Conservation (phyloP, 1,139 yeast species). For the Nematodospora anomalae region DNA sequence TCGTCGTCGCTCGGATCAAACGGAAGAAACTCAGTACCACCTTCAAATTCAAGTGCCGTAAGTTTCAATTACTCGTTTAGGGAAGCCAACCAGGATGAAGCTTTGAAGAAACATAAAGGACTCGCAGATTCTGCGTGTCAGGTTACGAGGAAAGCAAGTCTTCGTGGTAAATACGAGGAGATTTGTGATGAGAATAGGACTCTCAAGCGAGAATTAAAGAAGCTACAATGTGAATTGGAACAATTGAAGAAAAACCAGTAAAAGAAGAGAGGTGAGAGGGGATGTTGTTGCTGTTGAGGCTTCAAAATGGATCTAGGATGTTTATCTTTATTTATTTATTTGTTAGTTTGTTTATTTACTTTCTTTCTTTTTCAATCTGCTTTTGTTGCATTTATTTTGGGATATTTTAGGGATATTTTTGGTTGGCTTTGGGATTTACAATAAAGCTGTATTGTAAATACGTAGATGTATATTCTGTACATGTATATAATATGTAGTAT, state of each 20-base stretch:
- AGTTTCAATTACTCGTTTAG: slow-evolving; percentile 7
- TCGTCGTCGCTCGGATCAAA: slow-evolving; percentile 5
- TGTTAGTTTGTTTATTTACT: too few relatives aligned
- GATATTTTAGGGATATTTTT: too few relatives aligned
- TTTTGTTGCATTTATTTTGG: too few relatives aligned
- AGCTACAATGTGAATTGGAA: slow-evolving; percentile 11
- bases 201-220: slow-evolving; percentile 14
- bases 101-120: slow-evolving; percentile 9
- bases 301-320: too few relatives aligned
- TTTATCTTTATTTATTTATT: too few relatives aligned
- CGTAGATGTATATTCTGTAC: too few relatives aligned
- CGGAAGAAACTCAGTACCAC: background rate
- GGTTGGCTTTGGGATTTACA: too few relatives aligned
- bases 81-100: slow-evolving; percentile 8
- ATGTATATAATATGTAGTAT: too few relatives aligned
- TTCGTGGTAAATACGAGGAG: slow-evolving; percentile 14
- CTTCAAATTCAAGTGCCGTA: background rate
- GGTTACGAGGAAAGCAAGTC: slow-evolving; percentile 9
- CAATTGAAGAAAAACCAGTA: slow-evolving; percentile 3
- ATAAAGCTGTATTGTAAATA: too few relatives aligned
- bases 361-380: too few relatives aligned
- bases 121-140: slow-evolving; percentile 5
- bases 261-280: too few relatives aligned
- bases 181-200: slow-evolving; percentile 15
- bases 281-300: too few relatives aligned